Evolutionary conservation across 768 basidiomycete genomes (phyloP).

Genomic region (Chlorophyllum brunneum): DNA sequence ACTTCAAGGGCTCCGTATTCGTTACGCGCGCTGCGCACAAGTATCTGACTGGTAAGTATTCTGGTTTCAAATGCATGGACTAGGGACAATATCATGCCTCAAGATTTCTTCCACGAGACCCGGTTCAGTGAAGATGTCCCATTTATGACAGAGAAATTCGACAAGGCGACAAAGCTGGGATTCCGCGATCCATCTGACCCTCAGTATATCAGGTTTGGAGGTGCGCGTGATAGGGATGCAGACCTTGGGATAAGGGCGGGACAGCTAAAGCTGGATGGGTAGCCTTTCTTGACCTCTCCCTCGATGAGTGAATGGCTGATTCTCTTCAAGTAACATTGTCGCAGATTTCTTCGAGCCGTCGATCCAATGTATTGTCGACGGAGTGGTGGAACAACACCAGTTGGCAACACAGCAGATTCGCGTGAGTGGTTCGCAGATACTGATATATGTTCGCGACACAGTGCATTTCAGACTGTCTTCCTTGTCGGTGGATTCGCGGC

Average conservation of each 20-base stretch:
- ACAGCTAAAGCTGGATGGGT: conserved; percentile 41
- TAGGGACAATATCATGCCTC: background rate
- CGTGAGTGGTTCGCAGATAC: background rate
- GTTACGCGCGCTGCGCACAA: conserved; percentile 34
- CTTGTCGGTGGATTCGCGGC: conserved; percentile 54
- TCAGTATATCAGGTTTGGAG: conserved; percentile 46
- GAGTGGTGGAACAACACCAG: conserved; percentile 17
- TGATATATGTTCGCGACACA: background rate
- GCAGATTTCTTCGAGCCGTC: conserved; percentile 26
- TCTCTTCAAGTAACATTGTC: conserved; percentile 17
- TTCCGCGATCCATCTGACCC: conserved; percentile 37
- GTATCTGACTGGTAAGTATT: conserved; percentile 30
- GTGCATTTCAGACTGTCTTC: conserved; percentile 26
- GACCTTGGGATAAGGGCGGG: conserved; percentile 39
- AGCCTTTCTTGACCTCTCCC: conserved; percentile 1
- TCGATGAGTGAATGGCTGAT: background rate
- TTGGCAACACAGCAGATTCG: background rate
- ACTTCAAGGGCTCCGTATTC: conserved; percentile 40
- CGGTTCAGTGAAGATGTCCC: conserved; percentile 36
- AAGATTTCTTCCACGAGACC: conserved; percentile 35
- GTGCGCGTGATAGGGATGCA: conserved; percentile 34
- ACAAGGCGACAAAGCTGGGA: conserved; percentile 42
- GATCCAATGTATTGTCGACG: conserved; percentile 20
- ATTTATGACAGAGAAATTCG: conserved; percentile 41
- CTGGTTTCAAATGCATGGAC: background rate